A percentile compares a stretch with the other conserved stretches of the same genome.
Conservation (phyloP, 139 green algal genomes). For the Micromonas pusilla region DNA sequence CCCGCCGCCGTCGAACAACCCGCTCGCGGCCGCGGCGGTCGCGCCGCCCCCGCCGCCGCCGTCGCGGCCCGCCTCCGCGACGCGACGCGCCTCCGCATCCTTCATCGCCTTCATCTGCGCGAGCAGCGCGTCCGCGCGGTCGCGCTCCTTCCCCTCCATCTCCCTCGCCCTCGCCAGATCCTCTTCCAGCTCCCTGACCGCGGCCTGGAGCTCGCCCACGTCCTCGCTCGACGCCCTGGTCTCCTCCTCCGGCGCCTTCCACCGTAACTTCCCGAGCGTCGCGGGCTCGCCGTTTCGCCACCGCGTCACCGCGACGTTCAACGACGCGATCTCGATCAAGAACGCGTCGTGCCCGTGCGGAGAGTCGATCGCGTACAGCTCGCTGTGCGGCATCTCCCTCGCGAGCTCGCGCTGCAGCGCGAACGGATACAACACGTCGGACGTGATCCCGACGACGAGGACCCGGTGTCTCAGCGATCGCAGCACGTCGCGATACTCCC, state of each 20-base stretch:
- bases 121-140: not conserved
- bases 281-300: not conserved
- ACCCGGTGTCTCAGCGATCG: not conserved
- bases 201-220: not conserved
- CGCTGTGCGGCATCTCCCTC: conserved; percentile 16
- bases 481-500: conserved; percentile 23
- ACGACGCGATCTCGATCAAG: conserved; percentile 30
- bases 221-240: not conserved
- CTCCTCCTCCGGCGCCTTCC: not conserved
- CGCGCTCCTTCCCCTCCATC: not conserved
- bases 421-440: conserved; percentile 31
- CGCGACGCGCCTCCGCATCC: not conserved
- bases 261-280: not conserved
- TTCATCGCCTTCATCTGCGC: not conserved
- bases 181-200: not conserved
- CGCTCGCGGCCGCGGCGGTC: too few species aligned
- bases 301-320: conserved; percentile 10
- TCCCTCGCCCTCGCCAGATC: not conserved
- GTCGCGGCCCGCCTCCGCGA: not conserved
- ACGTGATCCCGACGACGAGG: conserved; percentile 30
- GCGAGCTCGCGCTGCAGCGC: conserved; percentile 25
- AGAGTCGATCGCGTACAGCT: conserved; percentile 27
- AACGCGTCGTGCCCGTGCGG: conserved; percentile 34
- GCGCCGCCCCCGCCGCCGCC: too few species aligned
- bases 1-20: not conserved